Conservation (phyloP, 805 yeast species). For the Nakazawaea wyomingensis region DNA sequence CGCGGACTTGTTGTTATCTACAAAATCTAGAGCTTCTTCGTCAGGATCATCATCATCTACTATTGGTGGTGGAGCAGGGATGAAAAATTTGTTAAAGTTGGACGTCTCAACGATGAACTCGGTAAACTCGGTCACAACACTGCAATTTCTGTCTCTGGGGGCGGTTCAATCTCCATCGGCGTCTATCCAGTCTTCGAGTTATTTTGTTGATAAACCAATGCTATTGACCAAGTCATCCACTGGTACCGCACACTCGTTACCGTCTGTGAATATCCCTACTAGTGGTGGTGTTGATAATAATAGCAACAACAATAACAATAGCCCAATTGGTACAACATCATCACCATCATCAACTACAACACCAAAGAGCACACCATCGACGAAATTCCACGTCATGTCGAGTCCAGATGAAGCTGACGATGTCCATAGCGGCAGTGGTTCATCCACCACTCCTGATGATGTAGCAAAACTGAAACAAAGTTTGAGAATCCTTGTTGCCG, state of each 20-base stretch:
- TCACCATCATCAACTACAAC: background rate
- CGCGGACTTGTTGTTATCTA: background rate
- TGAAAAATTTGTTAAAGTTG: constrained; percentile 1
- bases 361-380: background rate
- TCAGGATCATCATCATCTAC: too few relatives aligned
- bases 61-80: too few relatives aligned
- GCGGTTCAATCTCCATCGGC: constrained; percentile 6
- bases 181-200: constrained; percentile 16
- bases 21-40: background rate
- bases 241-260: constrained; percentile 42
- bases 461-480: too few relatives aligned
- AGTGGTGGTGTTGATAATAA: background rate
- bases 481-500: constrained; percentile 79
- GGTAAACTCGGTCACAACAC: background rate
- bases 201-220: constrained; percentile 36
- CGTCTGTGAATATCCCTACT: background rate
- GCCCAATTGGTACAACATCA: background rate
- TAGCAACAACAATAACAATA: background rate
- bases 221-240: constrained; percentile 43
- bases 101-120: background rate
- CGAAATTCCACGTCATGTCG: background rate
- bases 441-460: constrained; percentile 25
- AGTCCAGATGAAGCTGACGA: constrained; percentile 6
- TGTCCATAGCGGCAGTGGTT: background rate
- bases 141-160: constrained; percentile 7